Percentiles rank a stretch among this genome's conserved stretches.
Evolutionary conservation across 805 yeast species (phyloP).

Genomic region (Candida pseudofarinosa): DNA sequence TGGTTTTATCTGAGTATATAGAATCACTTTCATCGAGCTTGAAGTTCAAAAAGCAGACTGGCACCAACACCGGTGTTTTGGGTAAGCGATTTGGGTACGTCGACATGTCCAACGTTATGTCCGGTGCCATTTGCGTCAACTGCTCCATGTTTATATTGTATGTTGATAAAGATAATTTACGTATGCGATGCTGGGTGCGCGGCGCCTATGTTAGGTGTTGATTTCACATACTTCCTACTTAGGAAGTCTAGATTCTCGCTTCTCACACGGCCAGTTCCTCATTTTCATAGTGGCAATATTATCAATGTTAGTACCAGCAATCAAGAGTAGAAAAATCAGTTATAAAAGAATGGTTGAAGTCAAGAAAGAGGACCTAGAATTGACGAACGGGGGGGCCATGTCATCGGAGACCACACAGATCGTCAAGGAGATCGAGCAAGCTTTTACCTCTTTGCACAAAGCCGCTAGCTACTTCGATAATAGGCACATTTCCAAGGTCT

Average conservation of each 20-base stretch:
- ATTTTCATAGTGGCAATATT: neutral
- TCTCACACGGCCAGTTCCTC: neutral
- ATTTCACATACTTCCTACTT: conserved; percentile 4
- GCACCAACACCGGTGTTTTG: conserved; percentile 23
- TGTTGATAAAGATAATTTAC: too few species aligned
- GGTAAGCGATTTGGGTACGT: conserved; percentile 12
- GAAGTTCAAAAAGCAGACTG: conserved; percentile 28
- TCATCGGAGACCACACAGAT: conserved; percentile 13
- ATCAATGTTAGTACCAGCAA: neutral
- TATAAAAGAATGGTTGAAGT: neutral
- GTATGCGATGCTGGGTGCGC: too few species aligned
- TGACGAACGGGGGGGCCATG: conserved; percentile 15
- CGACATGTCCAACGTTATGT: neutral
- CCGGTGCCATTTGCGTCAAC: neutral
- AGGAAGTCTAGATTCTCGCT: conserved; percentile 7
- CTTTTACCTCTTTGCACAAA: conserved; percentile 49
- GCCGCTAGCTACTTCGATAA: conserved; percentile 77
- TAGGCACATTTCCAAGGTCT: conserved; percentile 78
- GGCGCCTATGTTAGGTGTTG: too few species aligned
- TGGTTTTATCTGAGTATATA: conserved; percentile 13
- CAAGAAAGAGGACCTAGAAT: conserved; percentile 13
- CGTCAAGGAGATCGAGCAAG: conserved; percentile 35
- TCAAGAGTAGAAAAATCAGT: neutral
- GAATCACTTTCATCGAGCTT: conserved; percentile 18
- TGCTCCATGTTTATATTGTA: too few species aligned